Evolutionary conservation across 306 rosid genomes (phyloP), one percentile per base, ranked within the genome.

Genomic region (Citrullus mucosospermus): DNA sequence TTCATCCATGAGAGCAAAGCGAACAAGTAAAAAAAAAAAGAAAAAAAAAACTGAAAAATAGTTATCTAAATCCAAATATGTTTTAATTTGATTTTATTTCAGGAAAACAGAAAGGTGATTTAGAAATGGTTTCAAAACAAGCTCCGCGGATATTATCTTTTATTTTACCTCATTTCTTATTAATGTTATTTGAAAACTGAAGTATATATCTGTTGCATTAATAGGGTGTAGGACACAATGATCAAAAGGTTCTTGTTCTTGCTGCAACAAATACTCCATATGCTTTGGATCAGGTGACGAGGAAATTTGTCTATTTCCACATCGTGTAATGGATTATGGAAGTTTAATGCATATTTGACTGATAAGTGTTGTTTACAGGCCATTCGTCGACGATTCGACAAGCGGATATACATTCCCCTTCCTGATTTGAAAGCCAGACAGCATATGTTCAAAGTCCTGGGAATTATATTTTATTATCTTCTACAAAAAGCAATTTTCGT

Each of bases 191-290:
- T 30, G 38, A 18, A 53, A 53, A 34, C 63, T 74, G 78, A 32
- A 15, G 0, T 69, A 61, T 22, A 57, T 80, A 78, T 65, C 79
- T 72, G 59, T 69, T 80, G 72, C 75, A 78, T 78, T 79, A 25
- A 63, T 88, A 93, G 98, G 98, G 98, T 82, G 96, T 96, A n/a
- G 99, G 99, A 78, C 63, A 86, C 87, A 91, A 88, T 85, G 99
- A 96, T 76, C 88, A 96, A 83, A 96, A 96, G 83, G 99, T 96
- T 88, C 99, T 96, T 14, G 98, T 96, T 86, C 99, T 96, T 79
- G 99, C 99, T 46, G 99, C 99, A 50, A 96, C 99, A 53, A 96
- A 96, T 86, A 96, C 99, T 55, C 99, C 99, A 12, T 96, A 96
- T 78, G 93, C 99, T 74, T 86, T 96, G 58, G 99, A 96, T 80